Conservation (phyloP, 225 moss, liverwort and hornwort species). For the Antitrichia curtipendula region DNA sequence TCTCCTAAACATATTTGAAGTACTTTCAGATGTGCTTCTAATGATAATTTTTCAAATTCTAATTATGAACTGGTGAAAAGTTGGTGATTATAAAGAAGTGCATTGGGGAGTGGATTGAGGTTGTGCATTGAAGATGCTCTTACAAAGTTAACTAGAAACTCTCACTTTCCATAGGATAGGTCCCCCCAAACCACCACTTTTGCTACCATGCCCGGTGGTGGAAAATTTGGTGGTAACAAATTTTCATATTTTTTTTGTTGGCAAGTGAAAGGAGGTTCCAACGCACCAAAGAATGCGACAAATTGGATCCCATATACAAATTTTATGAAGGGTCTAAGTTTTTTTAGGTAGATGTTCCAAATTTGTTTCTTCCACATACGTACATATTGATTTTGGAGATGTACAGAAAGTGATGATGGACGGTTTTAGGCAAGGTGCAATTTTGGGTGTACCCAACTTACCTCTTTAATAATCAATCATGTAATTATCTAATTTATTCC, state of each 20-base stretch:
- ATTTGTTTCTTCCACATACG: accelerated
- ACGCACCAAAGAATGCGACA: accelerated
- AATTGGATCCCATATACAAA: background rate
- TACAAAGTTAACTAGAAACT: accelerated
- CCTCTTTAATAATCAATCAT: background rate
- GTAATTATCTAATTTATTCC: too few species aligned
- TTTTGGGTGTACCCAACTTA: background rate
- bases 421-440: background rate
- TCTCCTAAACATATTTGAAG: background rate
- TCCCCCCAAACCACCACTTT: accelerated
- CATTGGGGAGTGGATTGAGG: background rate
- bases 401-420: accelerated
- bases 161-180: background rate
- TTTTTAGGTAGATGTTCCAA: background rate
- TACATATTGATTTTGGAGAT: background rate
- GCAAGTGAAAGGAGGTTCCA: too few species aligned
- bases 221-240: too few species aligned
- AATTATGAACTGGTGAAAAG: accelerated
- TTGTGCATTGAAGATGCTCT: accelerated
- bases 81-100: background rate
- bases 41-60: background rate
- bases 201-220: background rate
- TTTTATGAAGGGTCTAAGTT: background rate
- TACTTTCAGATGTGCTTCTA: accelerated
- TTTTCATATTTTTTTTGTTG: background rate